phyloP scores from a whole-genome alignment of 75 land plant genomes.

The Sequoiadendron giganteum region DNA sequence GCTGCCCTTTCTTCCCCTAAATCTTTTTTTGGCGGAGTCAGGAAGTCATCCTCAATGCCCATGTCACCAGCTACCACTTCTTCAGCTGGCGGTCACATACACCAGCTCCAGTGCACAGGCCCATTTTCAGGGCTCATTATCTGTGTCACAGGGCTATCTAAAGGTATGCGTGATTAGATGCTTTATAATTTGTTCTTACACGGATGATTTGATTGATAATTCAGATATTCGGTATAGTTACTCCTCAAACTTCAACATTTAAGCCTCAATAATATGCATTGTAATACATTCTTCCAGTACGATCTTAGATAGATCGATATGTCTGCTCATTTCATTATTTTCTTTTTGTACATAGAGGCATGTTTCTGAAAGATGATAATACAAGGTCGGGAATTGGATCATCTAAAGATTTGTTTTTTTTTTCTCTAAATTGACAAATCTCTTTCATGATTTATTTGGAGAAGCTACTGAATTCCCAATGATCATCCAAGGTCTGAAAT shows the following conservation, averaged over 20 bases:
- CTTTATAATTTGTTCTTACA: background rate
- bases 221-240: background rate
- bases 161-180: slow-evolving; percentile 46
- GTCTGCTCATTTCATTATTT: background rate
- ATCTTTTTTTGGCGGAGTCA: slow-evolving; percentile 7
- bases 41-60: slow-evolving; percentile 7
- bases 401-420: background rate
- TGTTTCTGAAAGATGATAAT: background rate
- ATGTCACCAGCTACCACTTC: slow-evolving; percentile 42
- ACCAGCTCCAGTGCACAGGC: slow-evolving; percentile 15
- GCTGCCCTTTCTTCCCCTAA: slow-evolving; percentile 22
- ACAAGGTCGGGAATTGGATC: background rate
- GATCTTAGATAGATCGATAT: background rate
- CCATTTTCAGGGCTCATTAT: slow-evolving; percentile 85
- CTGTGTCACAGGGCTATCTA: slow-evolving; percentile 95
- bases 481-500: background rate
- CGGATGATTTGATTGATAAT: background rate
- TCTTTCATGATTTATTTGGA: background rate
- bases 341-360: background rate
- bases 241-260: background rate
- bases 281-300: background rate
- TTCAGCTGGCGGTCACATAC: slow-evolving; percentile 12
- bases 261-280: background rate
- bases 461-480: background rate
- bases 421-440: background rate